Percentiles rank a stretch among this genome's conserved stretches.
These are phyloP conservation scores for Austroboletus sp. DNA, from an alignment of 1,284 basidiomycete species.

Conservation along the genomic window DNA sequence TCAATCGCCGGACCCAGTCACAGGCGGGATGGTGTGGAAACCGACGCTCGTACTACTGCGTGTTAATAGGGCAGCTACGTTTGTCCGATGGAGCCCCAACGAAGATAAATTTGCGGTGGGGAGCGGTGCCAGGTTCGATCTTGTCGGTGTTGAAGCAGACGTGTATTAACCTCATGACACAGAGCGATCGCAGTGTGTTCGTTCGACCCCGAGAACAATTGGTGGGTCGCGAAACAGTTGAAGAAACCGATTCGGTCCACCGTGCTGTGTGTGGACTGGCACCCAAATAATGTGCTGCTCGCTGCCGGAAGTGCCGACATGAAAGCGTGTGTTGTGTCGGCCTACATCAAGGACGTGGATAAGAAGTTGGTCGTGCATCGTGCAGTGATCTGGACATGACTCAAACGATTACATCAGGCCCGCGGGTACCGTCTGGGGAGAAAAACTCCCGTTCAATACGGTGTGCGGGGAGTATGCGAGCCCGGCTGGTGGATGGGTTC, in stretches of 20 bases:
- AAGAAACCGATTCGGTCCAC: slow-evolving; percentile 96
- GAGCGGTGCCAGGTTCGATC: slow-evolving; percentile 75
- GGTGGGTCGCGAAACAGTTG: slow-evolving; percentile 97
- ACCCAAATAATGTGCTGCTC: slow-evolving; percentile 93
- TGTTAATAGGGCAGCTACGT: slow-evolving; percentile 93
- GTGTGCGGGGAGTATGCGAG: slow-evolving; percentile 90
- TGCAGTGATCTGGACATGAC: background rate
- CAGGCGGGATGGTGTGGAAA: slow-evolving; percentile 76
- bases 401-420: slow-evolving; percentile 51
- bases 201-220: slow-evolving; percentile 94
- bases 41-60: slow-evolving; percentile 94
- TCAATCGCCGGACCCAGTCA: slow-evolving; percentile 64
- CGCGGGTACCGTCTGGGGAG: slow-evolving; percentile 88
- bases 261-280: slow-evolving; percentile 92
- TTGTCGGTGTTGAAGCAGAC: background rate
- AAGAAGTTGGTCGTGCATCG: slow-evolving; percentile 52
- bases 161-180: slow-evolving; percentile 2
- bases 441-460: slow-evolving; percentile 95
- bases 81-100: slow-evolving; percentile 92
- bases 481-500: slow-evolving; percentile 93
- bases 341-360: slow-evolving; percentile 99
- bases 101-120: slow-evolving; percentile 99
- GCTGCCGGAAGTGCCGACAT: slow-evolving; percentile 93
- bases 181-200: slow-evolving; percentile 91
- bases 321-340: slow-evolving; percentile 96